Conservation (phyloP, 306 rosid genomes). For the barrel medic (Medicago truncatula) region MtrunA17r5.0-ANR NC_053048.1:47444001-47444500, state of each 20-base stretch:
- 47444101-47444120: constrained; percentile 33
- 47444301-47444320: constrained; percentile 73
- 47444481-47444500: background rate
- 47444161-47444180: constrained; percentile 44
- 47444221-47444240: constrained; percentile 82
- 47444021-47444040: background rate
- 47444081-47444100: constrained; percentile 22
- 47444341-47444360: constrained; percentile 67
- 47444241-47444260: constrained; percentile 89
- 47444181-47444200: constrained; percentile 25
- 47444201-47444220: constrained; percentile 60
- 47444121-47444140: constrained; percentile 8
- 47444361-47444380: constrained; percentile 66
- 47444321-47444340: constrained; percentile 68
- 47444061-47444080: constrained; percentile 4
- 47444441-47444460: constrained; percentile 77
- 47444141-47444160: constrained; percentile 39
- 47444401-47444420: constrained; percentile 95
- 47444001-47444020: background rate
- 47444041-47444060: background rate
- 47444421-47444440: constrained; percentile 83
- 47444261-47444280: constrained; percentile 74
- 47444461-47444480: constrained; percentile 59
- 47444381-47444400: constrained; percentile 85
- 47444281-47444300: constrained; percentile 80